phyloP scores from a whole-genome alignment of 306 rosid genomes.

The Urtica urens region DNA sequence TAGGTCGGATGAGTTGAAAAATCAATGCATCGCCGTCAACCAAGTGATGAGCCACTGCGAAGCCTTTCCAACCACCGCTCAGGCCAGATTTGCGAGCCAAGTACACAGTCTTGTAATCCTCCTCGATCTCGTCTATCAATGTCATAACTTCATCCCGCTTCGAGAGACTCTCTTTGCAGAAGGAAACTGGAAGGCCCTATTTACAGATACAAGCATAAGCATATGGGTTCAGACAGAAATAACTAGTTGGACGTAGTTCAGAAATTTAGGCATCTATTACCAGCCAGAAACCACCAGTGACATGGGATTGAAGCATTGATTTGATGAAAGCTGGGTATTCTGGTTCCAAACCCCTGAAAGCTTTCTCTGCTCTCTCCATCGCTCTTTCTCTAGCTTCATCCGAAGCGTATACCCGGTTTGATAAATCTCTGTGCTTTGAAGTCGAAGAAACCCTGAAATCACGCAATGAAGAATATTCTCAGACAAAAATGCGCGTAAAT shows the following conservation, averaged over 20 bases:
- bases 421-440: constrained; percentile 38
- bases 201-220: background rate
- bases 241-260: background rate
- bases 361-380: constrained; percentile 39
- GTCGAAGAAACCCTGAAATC: constrained; percentile 3
- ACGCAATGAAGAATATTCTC: background rate
- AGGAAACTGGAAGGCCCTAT: constrained; percentile 55
- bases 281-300: constrained; percentile 90
- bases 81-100: constrained; percentile 46
- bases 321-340: constrained; percentile 38
- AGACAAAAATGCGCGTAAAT: background rate
- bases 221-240: too few species aligned
- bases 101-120: constrained; percentile 41
- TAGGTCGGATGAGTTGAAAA: constrained; percentile 39
- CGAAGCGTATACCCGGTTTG: constrained; percentile 50
- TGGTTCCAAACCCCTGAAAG: constrained; percentile 30
- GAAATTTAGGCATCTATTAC: too few species aligned
- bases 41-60: constrained; percentile 60
- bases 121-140: constrained; percentile 48
- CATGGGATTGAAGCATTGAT: constrained; percentile 77
- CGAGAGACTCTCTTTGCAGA: constrained; percentile 45
- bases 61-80: constrained; percentile 79
- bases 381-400: constrained; percentile 49
- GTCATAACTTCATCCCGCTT: constrained; percentile 27
- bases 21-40: constrained; percentile 60